phyloP scores from a whole-genome alignment of 2,329 filamentous ascomycete genomes.

The Hortaea werneckii region DNA sequence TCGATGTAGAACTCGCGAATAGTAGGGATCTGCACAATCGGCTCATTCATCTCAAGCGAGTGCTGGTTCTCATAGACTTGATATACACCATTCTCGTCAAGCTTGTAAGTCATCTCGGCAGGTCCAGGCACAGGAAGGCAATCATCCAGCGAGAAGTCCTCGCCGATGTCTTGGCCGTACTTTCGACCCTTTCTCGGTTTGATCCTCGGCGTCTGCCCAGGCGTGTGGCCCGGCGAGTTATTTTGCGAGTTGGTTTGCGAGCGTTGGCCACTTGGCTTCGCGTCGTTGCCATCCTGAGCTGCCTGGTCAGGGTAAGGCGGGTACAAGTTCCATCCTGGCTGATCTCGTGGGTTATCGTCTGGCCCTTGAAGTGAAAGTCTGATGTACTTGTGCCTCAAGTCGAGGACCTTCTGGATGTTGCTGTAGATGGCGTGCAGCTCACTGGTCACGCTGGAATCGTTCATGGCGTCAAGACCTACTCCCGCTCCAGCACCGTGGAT shows the following conservation, averaged over 20 bases:
- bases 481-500: constrained; percentile 49
- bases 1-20: constrained; percentile 95
- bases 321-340: constrained; percentile 75
- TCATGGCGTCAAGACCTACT: constrained; percentile 55
- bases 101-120: constrained; percentile 61
- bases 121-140: constrained; percentile 61
- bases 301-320: constrained; percentile 84
- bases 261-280: background rate
- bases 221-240: constrained; percentile 26
- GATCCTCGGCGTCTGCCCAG: constrained; percentile 4
- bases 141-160: constrained; percentile 80
- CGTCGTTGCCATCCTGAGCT: constrained; percentile 47
- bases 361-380: constrained; percentile 70
- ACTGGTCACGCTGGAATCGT: constrained; percentile 68
- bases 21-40: constrained; percentile 76
- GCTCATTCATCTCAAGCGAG: constrained; percentile 52
- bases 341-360: constrained; percentile 80
- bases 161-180: constrained; percentile 79
- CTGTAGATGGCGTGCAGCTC: constrained; percentile 81
- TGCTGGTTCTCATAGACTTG: constrained; percentile 73
- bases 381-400: constrained; percentile 82
- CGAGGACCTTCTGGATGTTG: constrained; percentile 82
- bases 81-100: constrained; percentile 80
- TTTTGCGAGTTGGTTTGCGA: constrained; percentile 6
- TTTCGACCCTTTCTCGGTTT: constrained; percentile 53